phyloP scores from a whole-genome alignment of 805 yeast species.

The Lipomyces orientalis region DNA sequence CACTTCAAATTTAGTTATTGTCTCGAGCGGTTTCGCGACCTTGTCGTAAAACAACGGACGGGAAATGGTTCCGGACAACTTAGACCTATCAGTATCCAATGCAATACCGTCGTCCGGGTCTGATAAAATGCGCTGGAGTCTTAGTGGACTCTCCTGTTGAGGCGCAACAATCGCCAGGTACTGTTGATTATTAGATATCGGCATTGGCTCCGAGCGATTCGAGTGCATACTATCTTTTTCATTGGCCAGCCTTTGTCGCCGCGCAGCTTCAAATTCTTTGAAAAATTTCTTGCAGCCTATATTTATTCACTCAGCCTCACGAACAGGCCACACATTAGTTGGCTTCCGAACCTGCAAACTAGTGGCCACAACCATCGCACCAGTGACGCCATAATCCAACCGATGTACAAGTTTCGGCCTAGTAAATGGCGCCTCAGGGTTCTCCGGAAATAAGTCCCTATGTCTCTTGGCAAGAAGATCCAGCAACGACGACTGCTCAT shows the following conservation, averaged over 20 bases:
- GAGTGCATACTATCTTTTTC: slow-evolving; percentile 21
- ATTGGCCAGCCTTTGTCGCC: slow-evolving; percentile 35
- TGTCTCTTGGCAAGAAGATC: slow-evolving; percentile 11
- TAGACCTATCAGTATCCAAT: background rate
- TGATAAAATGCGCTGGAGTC: background rate
- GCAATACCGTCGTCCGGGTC: background rate
- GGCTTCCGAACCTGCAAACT: slow-evolving; percentile 19
- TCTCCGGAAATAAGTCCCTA: slow-evolving; percentile 16
- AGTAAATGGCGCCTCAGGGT: slow-evolving; percentile 22
- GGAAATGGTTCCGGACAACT: background rate
- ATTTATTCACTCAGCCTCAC: background rate
- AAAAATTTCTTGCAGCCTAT: slow-evolving; percentile 29
- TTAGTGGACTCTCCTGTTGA: slow-evolving; percentile 2
- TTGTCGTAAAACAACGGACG: background rate
- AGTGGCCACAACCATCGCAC: slow-evolving; percentile 33
- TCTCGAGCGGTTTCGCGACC: background rate
- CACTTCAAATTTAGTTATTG: slow-evolving; percentile 21
- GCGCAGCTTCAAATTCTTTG: slow-evolving; percentile 20
- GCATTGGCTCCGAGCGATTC: background rate
- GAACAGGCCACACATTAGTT: background rate
- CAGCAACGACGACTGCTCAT: slow-evolving; percentile 10
- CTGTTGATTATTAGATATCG: background rate
- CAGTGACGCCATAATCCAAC: slow-evolving; percentile 35
- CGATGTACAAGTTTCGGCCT: slow-evolving; percentile 33
- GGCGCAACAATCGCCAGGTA: slow-evolving; percentile 22